Conservation (phyloP, 305 asterid species). For the Rubia tinctorum region DNA sequence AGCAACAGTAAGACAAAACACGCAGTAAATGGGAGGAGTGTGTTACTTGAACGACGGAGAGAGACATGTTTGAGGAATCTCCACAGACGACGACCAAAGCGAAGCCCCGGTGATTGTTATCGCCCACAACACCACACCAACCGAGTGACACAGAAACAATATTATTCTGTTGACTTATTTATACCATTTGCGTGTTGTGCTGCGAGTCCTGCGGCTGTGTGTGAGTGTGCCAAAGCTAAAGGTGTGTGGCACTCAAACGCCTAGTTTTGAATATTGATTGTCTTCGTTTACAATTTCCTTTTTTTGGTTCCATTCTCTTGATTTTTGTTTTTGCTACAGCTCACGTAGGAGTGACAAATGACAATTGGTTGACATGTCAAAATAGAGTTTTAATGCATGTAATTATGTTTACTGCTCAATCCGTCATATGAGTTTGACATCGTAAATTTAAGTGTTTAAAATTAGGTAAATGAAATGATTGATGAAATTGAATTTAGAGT, state of each 20-base stretch:
- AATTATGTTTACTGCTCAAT: too few species aligned
- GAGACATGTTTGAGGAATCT: slow-evolving; percentile 35
- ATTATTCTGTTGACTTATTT: neutral
- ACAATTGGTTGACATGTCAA: neutral
- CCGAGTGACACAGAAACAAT: neutral
- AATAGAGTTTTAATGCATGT: neutral
- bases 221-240: neutral
- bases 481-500: too few species aligned
- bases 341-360: neutral
- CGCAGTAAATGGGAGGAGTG: neutral
- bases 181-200: neutral
- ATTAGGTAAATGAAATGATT: too few species aligned
- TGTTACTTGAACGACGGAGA: slow-evolving; percentile 69
- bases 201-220: neutral
- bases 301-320: neutral
- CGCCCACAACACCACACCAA: neutral
- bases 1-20: neutral
- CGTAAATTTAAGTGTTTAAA: too few species aligned
- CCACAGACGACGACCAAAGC: slow-evolving; percentile 6
- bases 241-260: slow-evolving; percentile 5
- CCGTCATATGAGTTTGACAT: too few species aligned
- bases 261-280: neutral
- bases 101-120: neutral
- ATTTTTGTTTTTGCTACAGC: neutral
- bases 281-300: neutral